phyloP scores from a whole-genome alignment of 2,329 filamentous ascomycete species.

The Aspergillus sp. region DNA sequence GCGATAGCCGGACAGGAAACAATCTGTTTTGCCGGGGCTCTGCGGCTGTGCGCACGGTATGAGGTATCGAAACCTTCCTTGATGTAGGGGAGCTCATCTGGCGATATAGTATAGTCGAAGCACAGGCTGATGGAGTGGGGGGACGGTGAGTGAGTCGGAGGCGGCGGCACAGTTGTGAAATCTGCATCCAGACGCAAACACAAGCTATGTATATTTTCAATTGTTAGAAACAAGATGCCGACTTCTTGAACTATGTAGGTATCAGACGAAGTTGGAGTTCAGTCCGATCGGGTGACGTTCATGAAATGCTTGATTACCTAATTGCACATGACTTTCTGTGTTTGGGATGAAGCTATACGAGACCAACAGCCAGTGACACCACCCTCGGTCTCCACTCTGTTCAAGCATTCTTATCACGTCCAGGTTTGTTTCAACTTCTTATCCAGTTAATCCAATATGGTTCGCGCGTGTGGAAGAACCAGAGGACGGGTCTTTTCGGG shows the following conservation, averaged over 20 bases:
- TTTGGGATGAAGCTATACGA: constrained; percentile 2
- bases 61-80: constrained; percentile 46
- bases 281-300: constrained; percentile 6
- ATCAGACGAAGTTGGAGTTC: background rate
- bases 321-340: background rate
- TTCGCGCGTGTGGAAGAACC: background rate
- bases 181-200: constrained; percentile 14
- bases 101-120: background rate
- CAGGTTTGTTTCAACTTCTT: background rate
- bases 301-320: background rate
- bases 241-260: background rate
- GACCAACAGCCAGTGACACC: too few relatives aligned
- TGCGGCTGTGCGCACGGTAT: constrained; percentile 70
- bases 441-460: background rate
- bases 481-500: background rate
- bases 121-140: constrained; percentile 5
- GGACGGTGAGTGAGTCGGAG: constrained; percentile 2
- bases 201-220: background rate
- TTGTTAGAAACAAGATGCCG: background rate
- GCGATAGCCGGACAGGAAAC: constrained; percentile 60
- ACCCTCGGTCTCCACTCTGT: background rate
- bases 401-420: background rate
- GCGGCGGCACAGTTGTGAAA: constrained; percentile 9
- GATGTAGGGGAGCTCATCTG: constrained; percentile 28
- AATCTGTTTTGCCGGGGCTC: constrained; percentile 70